Evolutionary conservation across 148 eudicot genomes (phyloP).

Genomic region (Rhododendron kiyosumense): DNA sequence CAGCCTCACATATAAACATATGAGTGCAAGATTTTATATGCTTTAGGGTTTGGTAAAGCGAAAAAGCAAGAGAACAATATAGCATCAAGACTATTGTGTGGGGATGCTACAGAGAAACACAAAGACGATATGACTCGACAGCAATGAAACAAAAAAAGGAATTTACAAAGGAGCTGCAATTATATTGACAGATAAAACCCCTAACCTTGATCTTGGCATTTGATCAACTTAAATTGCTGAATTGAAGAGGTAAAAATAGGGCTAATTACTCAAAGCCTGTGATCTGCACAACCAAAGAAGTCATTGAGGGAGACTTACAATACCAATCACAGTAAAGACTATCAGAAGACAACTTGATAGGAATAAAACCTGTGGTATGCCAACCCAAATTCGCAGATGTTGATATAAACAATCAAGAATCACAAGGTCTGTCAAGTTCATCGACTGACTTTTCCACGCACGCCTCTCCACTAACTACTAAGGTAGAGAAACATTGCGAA

Average conservation of each 20-base stretch:
- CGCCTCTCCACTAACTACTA: too few relatives aligned
- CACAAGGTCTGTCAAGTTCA: neutral
- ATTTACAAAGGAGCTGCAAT: neutral
- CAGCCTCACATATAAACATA: neutral
- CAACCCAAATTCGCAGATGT: too few relatives aligned
- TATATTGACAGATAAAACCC: neutral
- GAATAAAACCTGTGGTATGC: too few relatives aligned
- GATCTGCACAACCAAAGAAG: slow-evolving; percentile 9
- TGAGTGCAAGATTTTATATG: neutral
- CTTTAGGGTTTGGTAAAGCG: too few relatives aligned
- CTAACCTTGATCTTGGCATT: slow-evolving; percentile 57
- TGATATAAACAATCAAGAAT: too few relatives aligned
- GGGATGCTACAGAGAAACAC: neutral
- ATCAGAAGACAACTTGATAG: neutral
- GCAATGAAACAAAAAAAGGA: neutral
- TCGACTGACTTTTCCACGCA: neutral
- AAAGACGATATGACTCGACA: neutral
- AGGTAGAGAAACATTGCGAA: too few relatives aligned
- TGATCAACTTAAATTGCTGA: slow-evolving; percentile 10
- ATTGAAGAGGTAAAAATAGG: neutral
- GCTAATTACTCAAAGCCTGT: neutral
- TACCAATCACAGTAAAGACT: neutral
- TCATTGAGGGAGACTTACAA: neutral
- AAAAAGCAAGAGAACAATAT: neutral
- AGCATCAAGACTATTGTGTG: neutral